A percentile compares a stretch with the other conserved stretches of the same genome.
These are phyloP conservation scores for Xylaria sp. DNA, from an alignment of 2,329 filamentous ascomycete genomes.

Conservation along the genomic window DNA sequence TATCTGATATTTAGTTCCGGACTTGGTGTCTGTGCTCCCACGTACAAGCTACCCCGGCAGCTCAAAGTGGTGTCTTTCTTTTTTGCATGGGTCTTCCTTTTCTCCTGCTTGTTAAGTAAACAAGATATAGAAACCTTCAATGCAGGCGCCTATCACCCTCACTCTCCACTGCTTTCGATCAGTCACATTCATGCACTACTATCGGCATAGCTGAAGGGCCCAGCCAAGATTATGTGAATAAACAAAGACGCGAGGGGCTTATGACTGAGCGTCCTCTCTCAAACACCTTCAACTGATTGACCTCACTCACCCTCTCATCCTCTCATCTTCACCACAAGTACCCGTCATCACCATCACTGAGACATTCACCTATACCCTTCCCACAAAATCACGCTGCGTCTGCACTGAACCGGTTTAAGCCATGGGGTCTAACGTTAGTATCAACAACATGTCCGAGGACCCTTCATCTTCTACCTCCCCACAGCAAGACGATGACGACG, in stretches of 20 bases:
- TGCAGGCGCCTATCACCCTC: not conserved
- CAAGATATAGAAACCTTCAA: not conserved
- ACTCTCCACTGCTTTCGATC: not conserved
- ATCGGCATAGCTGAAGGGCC: not conserved
- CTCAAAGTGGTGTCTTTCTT: too few relatives aligned
- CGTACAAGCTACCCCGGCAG: too few relatives aligned
- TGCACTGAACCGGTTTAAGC: not conserved
- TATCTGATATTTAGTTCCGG: too few relatives aligned
- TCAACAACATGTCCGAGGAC: constrained; percentile 11
- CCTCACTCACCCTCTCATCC: not conserved
- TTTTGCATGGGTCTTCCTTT: too few relatives aligned
- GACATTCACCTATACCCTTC: not conserved
- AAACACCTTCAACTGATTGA: not conserved
- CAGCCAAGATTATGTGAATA: not conserved
- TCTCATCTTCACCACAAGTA: not conserved
- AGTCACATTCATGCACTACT: not conserved
- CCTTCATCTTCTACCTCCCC: not conserved
- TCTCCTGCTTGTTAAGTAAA: not conserved
- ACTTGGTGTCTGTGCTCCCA: too few relatives aligned
- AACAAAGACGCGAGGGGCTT: not conserved
- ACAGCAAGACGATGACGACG: constrained; percentile 42
- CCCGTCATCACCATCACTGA: not conserved
- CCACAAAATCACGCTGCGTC: not conserved
- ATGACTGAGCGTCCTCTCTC: too few relatives aligned
- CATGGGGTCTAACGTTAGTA: not conserved